phyloP scores from a whole-genome alignment of 441 rosid species.

The Pelargonium myrrhifolium region DNA sequence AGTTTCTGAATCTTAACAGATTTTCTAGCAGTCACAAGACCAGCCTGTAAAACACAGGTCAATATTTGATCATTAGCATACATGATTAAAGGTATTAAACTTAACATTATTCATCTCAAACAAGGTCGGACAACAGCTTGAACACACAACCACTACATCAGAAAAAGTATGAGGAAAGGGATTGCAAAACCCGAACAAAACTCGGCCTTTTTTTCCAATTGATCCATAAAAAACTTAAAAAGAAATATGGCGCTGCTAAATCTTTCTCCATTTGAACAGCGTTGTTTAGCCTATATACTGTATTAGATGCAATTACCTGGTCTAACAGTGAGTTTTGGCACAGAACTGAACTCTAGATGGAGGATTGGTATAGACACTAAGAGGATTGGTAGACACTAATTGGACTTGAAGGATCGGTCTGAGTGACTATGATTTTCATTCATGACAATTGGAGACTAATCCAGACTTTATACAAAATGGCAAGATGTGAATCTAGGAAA shows the following conservation, averaged over 20 bases:
- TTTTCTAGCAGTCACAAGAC: conserved; percentile 77
- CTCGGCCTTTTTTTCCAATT: not conserved
- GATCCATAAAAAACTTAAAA: not conserved
- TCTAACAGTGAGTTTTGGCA: not conserved
- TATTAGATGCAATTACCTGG: not conserved
- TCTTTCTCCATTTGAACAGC: not conserved
- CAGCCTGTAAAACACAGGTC: conserved; percentile 39
- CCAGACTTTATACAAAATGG: not conserved
- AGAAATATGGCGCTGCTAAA: not conserved
- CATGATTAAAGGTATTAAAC: not conserved
- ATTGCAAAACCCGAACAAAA: not conserved
- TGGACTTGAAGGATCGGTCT: not conserved
- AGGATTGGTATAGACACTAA: not conserved
- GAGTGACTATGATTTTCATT: not conserved
- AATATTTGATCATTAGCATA: not conserved
- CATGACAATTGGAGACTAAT: not conserved
- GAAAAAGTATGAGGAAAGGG: not conserved
- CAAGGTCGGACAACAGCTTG: not conserved
- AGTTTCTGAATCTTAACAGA: conserved; percentile 67
- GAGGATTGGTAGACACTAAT: not conserved
- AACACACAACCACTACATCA: not conserved
- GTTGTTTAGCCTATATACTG: not conserved
- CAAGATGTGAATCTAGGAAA: not conserved
- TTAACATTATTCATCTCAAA: not conserved
- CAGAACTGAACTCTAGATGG: not conserved